phyloP scores from a whole-genome alignment of 2,329 filamentous ascomycete species.

The Chaetomium strumarium region DNA sequence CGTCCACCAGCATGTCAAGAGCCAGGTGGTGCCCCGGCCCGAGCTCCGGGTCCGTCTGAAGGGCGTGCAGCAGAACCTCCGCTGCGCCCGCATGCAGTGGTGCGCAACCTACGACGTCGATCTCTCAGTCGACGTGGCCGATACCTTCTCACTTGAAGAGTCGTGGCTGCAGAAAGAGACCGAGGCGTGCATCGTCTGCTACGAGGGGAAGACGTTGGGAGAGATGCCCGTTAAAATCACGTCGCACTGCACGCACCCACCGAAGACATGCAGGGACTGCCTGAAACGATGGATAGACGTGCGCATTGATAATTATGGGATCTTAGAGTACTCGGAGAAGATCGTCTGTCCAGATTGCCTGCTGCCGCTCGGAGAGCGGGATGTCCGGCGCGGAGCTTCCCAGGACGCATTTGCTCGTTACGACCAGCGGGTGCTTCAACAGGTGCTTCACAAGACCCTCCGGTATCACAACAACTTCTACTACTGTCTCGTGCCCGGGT shows the following conservation, averaged over 20 bases:
- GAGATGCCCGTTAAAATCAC: constrained; percentile 32
- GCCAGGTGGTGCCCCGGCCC: neutral
- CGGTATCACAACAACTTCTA: constrained; percentile 29
- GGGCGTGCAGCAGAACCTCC: constrained; percentile 5
- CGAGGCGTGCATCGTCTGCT: constrained; percentile 31
- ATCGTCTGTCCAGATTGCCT: constrained; percentile 34
- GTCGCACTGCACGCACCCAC: constrained; percentile 25
- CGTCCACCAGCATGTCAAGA: constrained; percentile 8
- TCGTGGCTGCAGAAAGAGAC: constrained; percentile 30
- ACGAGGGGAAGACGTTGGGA: constrained; percentile 31
- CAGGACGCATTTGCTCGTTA: constrained; percentile 30
- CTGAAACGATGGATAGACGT: constrained; percentile 31
- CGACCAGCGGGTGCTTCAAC: constrained; percentile 25
- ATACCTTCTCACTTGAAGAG: constrained; percentile 29
- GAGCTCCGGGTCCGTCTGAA: constrained; percentile 11
- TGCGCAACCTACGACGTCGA: constrained; percentile 30
- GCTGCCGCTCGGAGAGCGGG: constrained; percentile 26
- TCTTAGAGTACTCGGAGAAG: too few species aligned
- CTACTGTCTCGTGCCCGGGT: constrained; percentile 35
- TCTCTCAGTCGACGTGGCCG: constrained; percentile 25
- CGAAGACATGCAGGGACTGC: constrained; percentile 31
- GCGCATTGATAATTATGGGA: constrained; percentile 25
- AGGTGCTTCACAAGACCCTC: constrained; percentile 30
- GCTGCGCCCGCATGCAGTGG: constrained; percentile 16
- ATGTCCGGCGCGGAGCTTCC: constrained; percentile 28